Base-by-base conservation (phyloP, 345 rosid genomes). In the Heritiera littoralis region DNA sequence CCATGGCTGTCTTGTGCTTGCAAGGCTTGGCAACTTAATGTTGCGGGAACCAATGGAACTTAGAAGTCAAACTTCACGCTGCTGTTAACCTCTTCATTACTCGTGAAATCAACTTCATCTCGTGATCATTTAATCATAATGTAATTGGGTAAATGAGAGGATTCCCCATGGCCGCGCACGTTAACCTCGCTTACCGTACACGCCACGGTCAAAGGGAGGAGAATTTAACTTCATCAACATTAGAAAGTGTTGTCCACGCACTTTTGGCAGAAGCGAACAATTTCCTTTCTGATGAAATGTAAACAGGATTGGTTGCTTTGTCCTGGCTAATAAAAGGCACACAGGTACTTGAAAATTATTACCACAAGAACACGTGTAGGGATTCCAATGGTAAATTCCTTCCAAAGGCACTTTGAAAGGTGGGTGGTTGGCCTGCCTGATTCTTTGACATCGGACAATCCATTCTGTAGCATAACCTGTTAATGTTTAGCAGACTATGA, bases 1-100 rank as follows among this genome's bases (percentile, higher is more conserved):
- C 11, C 11, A 72, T 30, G 12, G 45, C 9, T 51, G 76, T 72
- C 45, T 72, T 52, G 46, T 72, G 76, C 46, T 72, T 72, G 76
- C 46, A 72, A 72, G 63, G 61, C 63, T 52, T 72, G 45, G 59
- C 20, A 49, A 72, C 75, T 71, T 71, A 71, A 30, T 43, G 59
- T 3, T 71, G 75, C 14, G 75, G 38, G 38, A 35, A 35, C 38
- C 38, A 35, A 35, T 35, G 75, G 74, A 70, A 70, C 15, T n/a
- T 48, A 69, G 6, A 28, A 52, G 63, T 72, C 76, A 72, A 72
- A 72, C 76, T 35, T 52, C 10, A 72, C 76, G 76, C 76, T 72
- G 61, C 46, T 52, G 45, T 72, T 72, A 72, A 72, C 76, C 52
- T 72, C 17, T 72, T 7, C 61, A 72, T 52, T 52, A 72, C 46